These are phyloP conservation scores for Hyphopichia homilentoma DNA, from an alignment of 805 yeast species.

Conservation along the genomic window DNA sequence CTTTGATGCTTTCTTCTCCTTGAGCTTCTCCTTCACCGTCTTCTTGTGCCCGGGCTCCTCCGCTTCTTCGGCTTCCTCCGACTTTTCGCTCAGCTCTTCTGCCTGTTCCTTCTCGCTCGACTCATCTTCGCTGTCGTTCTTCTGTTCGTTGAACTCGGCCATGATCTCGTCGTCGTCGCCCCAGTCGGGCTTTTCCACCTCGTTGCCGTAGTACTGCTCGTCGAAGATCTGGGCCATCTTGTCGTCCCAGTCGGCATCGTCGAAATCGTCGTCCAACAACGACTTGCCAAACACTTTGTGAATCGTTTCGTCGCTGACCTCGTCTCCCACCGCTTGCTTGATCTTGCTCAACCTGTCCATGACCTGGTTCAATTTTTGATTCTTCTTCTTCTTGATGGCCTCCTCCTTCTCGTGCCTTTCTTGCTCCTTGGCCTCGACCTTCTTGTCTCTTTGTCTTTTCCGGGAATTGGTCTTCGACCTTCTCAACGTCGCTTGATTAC, in stretches of 20 bases:
- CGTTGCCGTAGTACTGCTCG: constrained; percentile 69
- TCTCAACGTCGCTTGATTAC: constrained; percentile 89
- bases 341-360: constrained; percentile 66
- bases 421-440: constrained; percentile 49
- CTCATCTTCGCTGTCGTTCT: constrained; percentile 14
- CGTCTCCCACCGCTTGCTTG: constrained; percentile 65
- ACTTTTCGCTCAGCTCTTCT: constrained; percentile 6
- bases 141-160: constrained; percentile 17
- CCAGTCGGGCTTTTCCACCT: constrained; percentile 38
- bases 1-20: constrained; percentile 55
- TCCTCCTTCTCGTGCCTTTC: constrained; percentile 55
- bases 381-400: constrained; percentile 66
- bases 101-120: constrained; percentile 9
- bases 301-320: constrained; percentile 54
- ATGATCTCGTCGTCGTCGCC: constrained; percentile 33
- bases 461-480: constrained; percentile 71
- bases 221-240: constrained; percentile 82
- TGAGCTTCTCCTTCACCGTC: constrained; percentile 52
- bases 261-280: constrained; percentile 82
- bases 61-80: constrained; percentile 10
- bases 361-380: constrained; percentile 70
- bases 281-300: constrained; percentile 68
- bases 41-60: constrained; percentile 30
- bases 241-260: constrained; percentile 86
- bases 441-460: constrained; percentile 76